Evolutionary conservation across 2,329 filamentous ascomycete species (phyloP).

Genomic region (Hymenoscyphus scutula): DNA sequence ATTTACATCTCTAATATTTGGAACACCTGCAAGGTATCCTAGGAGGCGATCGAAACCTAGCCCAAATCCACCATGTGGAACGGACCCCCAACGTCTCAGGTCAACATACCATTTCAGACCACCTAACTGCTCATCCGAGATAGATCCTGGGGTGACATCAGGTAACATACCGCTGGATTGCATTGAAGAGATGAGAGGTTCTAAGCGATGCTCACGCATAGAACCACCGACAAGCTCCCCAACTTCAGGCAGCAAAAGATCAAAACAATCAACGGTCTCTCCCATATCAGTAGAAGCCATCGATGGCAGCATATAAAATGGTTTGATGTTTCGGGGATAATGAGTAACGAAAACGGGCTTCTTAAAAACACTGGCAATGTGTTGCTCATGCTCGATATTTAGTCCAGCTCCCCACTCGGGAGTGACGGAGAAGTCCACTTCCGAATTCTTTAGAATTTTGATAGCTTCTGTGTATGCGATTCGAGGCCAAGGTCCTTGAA

Average conservation of each 20-base stretch:
- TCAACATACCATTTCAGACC: conserved; percentile 68
- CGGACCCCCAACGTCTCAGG: conserved; percentile 65
- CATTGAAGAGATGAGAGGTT: conserved; percentile 59
- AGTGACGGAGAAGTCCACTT: conserved; percentile 60
- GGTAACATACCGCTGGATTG: conserved; percentile 50
- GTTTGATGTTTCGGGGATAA: conserved; percentile 86
- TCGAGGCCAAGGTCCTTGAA: conserved; percentile 68
- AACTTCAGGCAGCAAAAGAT: conserved; percentile 66
- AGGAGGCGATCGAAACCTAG: conserved; percentile 69
- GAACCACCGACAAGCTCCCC: conserved; percentile 70
- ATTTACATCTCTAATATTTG: conserved; percentile 66
- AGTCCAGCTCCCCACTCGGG: conserved; percentile 73
- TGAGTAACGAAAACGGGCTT: conserved; percentile 87
- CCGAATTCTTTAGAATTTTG: conserved; percentile 59
- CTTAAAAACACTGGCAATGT: conserved; percentile 59
- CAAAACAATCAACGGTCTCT: conserved; percentile 66
- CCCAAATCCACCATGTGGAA: conserved; percentile 71
- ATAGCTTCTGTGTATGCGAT: conserved; percentile 83
- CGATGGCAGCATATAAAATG: conserved; percentile 80
- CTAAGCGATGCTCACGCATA: conserved; percentile 64
- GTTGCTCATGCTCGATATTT: conserved; percentile 90
- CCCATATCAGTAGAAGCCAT: conserved; percentile 5
- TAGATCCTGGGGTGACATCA: conserved; percentile 18
- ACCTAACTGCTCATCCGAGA: conserved; percentile 40
- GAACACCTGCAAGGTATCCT: conserved; percentile 62